These are phyloP conservation scores for Globisporangium alternatum DNA, from an alignment of 352 stramenopile genomes.

Conservation along the genomic window DNA sequence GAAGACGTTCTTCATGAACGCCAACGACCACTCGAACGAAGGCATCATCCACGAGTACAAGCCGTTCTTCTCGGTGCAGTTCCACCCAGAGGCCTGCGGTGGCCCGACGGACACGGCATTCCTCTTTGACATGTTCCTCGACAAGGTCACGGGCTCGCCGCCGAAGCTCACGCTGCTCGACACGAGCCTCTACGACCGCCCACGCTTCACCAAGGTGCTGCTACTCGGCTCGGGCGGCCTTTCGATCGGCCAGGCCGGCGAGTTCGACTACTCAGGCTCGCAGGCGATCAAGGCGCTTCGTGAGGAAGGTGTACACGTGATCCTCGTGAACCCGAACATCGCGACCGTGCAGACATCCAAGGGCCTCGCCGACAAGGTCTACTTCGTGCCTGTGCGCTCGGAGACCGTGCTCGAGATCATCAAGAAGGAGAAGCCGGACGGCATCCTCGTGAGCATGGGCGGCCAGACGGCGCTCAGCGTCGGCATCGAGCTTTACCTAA, in stretches of 20 bases:
- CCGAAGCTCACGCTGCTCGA: conserved; percentile 82
- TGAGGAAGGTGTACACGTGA: conserved; percentile 96
- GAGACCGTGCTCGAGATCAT: conserved; percentile 87
- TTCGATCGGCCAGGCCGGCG: conserved; percentile 97
- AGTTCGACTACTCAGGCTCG: conserved; percentile 99
- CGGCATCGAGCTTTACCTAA: conserved; percentile 94
- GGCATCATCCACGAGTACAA: conserved; percentile 97
- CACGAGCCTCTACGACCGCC: conserved; percentile 64
- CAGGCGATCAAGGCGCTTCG: conserved; percentile 99
- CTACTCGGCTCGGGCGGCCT: conserved; percentile 97
- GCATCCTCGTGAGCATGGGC: conserved; percentile 95
- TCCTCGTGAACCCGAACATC: conserved; percentile 99
- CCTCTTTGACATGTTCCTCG: conserved; percentile 98
- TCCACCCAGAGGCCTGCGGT: conserved; percentile 96
- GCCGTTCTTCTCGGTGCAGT: conserved; percentile 98
- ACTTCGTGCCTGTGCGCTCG: conserved; percentile 96
- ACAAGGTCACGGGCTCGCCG: conserved; percentile 72
- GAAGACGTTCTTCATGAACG: conserved; percentile 98
- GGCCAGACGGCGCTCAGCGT: conserved; percentile 95
- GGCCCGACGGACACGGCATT: conserved; percentile 96
- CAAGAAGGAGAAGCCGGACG: conserved; percentile 73
- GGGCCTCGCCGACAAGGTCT: conserved; percentile 94
- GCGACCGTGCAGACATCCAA: conserved; percentile 98
- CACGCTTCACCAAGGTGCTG: conserved; percentile 94
- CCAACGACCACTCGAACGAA: conserved; percentile 99